Evolutionary conservation across 2,329 filamentous ascomycete genomes (phyloP).

Genomic region (Aspergillus sp.): DNA sequence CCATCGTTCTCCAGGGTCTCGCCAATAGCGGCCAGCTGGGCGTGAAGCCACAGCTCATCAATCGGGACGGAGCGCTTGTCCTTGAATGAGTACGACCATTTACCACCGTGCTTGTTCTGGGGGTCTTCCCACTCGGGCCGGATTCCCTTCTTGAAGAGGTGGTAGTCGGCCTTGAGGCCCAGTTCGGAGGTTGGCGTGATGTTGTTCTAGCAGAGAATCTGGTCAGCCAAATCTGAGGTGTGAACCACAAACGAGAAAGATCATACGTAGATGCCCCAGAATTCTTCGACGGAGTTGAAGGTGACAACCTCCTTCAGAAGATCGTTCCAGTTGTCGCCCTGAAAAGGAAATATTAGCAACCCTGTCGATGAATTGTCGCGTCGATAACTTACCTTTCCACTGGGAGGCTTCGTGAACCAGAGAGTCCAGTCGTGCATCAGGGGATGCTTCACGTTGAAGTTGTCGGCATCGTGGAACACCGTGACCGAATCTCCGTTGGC

Average conservation of each 20-base stretch:
- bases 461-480: slow-evolving; percentile 96
- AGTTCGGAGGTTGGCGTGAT: slow-evolving; percentile 95
- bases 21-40: slow-evolving; percentile 94
- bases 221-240: slow-evolving; percentile 11
- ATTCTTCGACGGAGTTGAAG: slow-evolving; percentile 98
- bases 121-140: slow-evolving; percentile 98
- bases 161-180: slow-evolving; percentile 97
- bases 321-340: slow-evolving; percentile 99
- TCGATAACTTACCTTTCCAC: slow-evolving; percentile 69
- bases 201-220: slow-evolving; percentile 74
- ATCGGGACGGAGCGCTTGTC: slow-evolving; percentile 90
- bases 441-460: slow-evolving; percentile 99
- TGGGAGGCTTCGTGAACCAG: slow-evolving; percentile 98
- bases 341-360: slow-evolving; percentile 11
- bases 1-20: slow-evolving; percentile 93
- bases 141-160: slow-evolving; percentile 97
- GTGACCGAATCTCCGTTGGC: slow-evolving; percentile 68
- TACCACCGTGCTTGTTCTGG: slow-evolving; percentile 98
- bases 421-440: slow-evolving; percentile 97
- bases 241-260: neutral
- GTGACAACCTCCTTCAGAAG: slow-evolving; percentile 97
- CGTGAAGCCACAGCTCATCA: slow-evolving; percentile 93
- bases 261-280: slow-evolving; percentile 98
- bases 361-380: neutral
- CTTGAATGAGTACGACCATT: slow-evolving; percentile 98